Evolutionary conservation across 805 yeast genomes (phyloP).

Genomic region (Lipomyces mesembrius): DNA sequence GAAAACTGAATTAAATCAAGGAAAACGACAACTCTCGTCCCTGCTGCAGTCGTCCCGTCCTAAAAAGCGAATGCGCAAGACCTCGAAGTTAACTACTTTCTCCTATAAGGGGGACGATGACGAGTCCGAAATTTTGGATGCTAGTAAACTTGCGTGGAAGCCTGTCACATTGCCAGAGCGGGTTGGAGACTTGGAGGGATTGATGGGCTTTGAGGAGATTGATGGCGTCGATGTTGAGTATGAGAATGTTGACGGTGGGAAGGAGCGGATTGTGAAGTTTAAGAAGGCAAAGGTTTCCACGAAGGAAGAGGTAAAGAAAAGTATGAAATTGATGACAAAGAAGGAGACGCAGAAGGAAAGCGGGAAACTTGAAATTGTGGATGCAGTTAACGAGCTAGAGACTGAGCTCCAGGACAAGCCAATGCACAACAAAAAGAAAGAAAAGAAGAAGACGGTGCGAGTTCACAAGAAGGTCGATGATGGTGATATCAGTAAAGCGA

Average conservation of each 20-base stretch:
- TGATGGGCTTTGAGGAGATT: slow-evolving; percentile 89
- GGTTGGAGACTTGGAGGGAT: slow-evolving; percentile 84
- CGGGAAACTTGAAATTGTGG: slow-evolving; percentile 21
- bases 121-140: slow-evolving; percentile 17
- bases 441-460: slow-evolving; percentile 11
- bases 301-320: slow-evolving; percentile 44
- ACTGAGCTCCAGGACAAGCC: slow-evolving; percentile 17
- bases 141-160: slow-evolving; percentile 60
- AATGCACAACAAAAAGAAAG: slow-evolving; percentile 15
- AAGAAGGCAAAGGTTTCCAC: slow-evolving; percentile 45
- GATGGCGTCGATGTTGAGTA: slow-evolving; percentile 88
- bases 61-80: background rate
- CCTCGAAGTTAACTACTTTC: background rate
- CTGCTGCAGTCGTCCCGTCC: slow-evolving; percentile 1
- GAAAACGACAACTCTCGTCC: background rate
- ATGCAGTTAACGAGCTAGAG: slow-evolving; percentile 30
- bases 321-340: slow-evolving; percentile 27
- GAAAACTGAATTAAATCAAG: background rate
- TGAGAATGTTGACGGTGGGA: slow-evolving; percentile 60
- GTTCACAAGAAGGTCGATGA: slow-evolving; percentile 11
- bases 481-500: slow-evolving; percentile 19
- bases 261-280: slow-evolving; percentile 27
- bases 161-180: slow-evolving; percentile 81
- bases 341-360: slow-evolving; percentile 40
- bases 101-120: background rate